Evolutionary conservation across 208 protist genomes (phyloP), one percentile per base, ranked within the genome.

Genomic region (Trypanosoma platydactyli): DNA sequence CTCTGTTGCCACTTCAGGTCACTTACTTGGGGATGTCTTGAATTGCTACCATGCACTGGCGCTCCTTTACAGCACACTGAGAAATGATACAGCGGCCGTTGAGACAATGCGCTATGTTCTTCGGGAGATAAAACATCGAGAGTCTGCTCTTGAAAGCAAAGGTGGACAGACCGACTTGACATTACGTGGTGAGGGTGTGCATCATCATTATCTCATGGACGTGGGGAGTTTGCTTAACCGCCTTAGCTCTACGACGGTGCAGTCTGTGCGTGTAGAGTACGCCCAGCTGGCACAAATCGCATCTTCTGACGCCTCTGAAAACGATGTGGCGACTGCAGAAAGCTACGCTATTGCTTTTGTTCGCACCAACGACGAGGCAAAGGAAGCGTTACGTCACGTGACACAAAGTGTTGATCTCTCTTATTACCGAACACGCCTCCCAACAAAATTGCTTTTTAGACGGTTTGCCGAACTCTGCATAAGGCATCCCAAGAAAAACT

Each of bases 391-490:
- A 63, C 73, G 76, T 40, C 68, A 80, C 27, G 70, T 68, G 27
- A 52, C 88, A 27, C 76, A 73, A 51, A 69, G 63, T 44, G 69
- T 78, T 48, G 81, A 80, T 61, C 68, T 77, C 27, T 71, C 74
- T 20, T 25, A 71, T 45, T 45, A 71, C 48, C 60, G 49, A 45
- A 77, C 42, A 25, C 71, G 81, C 9, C 72, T 75, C 58, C 65
- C 54, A 25, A 85, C 81, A 45, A 84, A 86, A 24, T 56, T 84
- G 30, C 50, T 90, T 45, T 84, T 93, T 58, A 56, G 71, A 18
- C 80, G 89, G 44, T 75, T 89, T 49, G 88, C 81, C 6, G 66
- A 88, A 67, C 81, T 88, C 63, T 95, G 90, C 64, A 59, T 69
- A 25, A 73, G 73, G 18, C 90, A 95, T 52, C 90, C 90, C 41